These are phyloP conservation scores for Verticillium albo-atrum DNA, from an alignment of 2,329 filamentous ascomycete genomes.

Conservation along the genomic window DNA sequence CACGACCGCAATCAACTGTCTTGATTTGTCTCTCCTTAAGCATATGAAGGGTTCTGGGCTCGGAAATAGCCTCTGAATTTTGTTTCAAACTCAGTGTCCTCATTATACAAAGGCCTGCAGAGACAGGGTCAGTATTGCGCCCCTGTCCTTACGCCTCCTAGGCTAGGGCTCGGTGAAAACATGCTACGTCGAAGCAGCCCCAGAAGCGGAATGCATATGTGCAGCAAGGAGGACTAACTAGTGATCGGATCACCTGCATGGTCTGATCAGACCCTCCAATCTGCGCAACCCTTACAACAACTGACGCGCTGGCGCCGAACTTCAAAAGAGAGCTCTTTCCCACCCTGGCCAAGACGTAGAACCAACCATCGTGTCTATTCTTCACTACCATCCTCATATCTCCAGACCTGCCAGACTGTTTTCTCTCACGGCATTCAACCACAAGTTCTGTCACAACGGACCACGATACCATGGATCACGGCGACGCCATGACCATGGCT, in stretches of 20 bases:
- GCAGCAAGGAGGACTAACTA: not conserved
- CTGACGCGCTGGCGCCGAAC: not conserved
- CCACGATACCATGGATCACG: constrained; percentile 2
- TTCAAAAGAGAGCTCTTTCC: not conserved
- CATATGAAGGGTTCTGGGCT: no score
- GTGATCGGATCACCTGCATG: not conserved
- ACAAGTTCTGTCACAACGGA: not conserved
- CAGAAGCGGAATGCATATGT: not conserved
- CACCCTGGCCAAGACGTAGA: no score
- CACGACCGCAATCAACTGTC: no score
- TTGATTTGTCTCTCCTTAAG: no score
- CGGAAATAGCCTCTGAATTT: no score
- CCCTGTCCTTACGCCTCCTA: no score
- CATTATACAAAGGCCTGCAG: no score
- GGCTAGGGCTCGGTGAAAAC: no score
- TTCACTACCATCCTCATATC: not conserved
- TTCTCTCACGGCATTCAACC: not conserved
- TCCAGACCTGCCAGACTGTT: not conserved
- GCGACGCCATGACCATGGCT: constrained; percentile 2
- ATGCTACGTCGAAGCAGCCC: not conserved
- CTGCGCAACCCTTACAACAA: not conserved
- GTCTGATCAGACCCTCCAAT: not conserved
- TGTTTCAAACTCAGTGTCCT: no score
- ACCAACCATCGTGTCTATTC: no score
- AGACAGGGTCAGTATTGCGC: no score